Evolutionary conservation across 805 yeast genomes (phyloP), one percentile per base, ranked within the genome.

Genomic region (Metschnikowia baotianmanensis): DNA sequence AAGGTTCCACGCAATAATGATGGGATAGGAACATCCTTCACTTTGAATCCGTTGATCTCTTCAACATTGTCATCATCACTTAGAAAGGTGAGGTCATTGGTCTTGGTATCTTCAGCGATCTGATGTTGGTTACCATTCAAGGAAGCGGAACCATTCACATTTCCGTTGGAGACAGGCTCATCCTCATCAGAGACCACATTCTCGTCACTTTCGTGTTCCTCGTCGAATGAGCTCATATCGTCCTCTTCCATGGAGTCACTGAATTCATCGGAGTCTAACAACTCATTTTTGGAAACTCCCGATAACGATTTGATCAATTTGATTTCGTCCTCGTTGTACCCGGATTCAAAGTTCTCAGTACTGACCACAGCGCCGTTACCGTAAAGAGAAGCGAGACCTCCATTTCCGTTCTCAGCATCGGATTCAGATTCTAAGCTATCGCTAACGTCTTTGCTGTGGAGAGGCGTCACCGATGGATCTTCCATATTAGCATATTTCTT

Each of bases 21-120:
- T 0, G 98, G 98, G 3, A 77, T 56, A 0, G 93, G 88, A 6
- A 89, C 95, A 60, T 85, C 90, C 43, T 58, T 58, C 6, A 69
- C 75, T 38, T 58, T 65, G 8, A 70, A 50, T 0, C 73, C 74
- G 41, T 69, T 69, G 24, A 69, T 53, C n/a, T 60, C 67, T 33
- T 67, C 71, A 15, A 53, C 60, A 15, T 53, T 40, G 20, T 43
- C 50, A 10, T 46, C 46, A 2, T 31, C 47, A 16, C 27, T 24
- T 16, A 17, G 11, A 4, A 13, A 15, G n/a, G 26, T 17, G 9
- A 32, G 20, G 15, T 31, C 48, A 13, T 40, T 49, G 9, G 43
- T 52, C 19, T 38, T 29, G 6, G 35, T 3, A 10, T 6, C 13
- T 5, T n/a, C 44, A 19, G 31, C 30, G 11, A 24, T 13, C 12